A percentile compares a stretch with the other conserved stretches of the same genome.
These are phyloP conservation scores for Thalassiosira exigua DNA, from an alignment of 352 stramenopile species.

Conservation along the genomic window DNA sequence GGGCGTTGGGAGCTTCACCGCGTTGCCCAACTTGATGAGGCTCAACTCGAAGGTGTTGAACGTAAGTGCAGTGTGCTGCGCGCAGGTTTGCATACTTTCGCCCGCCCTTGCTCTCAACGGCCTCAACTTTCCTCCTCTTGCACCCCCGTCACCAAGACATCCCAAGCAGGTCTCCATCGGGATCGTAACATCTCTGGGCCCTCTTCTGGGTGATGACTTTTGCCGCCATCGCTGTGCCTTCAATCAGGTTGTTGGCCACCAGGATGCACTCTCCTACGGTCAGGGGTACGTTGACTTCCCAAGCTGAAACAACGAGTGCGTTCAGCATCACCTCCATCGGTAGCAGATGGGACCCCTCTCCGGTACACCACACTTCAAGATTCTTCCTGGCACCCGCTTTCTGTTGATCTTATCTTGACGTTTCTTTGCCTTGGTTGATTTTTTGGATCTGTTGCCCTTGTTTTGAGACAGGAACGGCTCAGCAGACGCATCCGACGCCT, in stretches of 20 bases:
- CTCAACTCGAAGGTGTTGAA: neutral
- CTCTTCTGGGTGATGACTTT: neutral
- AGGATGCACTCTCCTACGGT: neutral
- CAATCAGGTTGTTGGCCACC: neutral
- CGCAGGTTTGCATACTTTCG: neutral
- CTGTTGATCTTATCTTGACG: too few species aligned
- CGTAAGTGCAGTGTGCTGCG: neutral
- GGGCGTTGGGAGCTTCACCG: neutral
- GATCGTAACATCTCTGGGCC: neutral
- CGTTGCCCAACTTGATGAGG: neutral
- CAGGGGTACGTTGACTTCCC: neutral
- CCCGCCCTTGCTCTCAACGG: neutral
- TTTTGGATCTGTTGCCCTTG: too few species aligned
- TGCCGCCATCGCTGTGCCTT: neutral
- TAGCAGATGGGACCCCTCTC: neutral
- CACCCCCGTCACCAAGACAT: neutral
- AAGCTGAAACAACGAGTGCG: neutral
- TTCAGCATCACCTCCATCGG: neutral
- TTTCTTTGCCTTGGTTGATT: too few species aligned
- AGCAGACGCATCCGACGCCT: too few species aligned
- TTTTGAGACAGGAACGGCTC: too few species aligned
- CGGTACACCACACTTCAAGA: neutral
- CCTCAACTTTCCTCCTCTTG: neutral
- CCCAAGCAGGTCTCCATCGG: neutral
- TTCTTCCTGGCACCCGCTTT: too few species aligned